Evolutionary conservation across 371 early-diverging fungal genomes (phyloP).

Genomic region (Mycotypha africana): DNA sequence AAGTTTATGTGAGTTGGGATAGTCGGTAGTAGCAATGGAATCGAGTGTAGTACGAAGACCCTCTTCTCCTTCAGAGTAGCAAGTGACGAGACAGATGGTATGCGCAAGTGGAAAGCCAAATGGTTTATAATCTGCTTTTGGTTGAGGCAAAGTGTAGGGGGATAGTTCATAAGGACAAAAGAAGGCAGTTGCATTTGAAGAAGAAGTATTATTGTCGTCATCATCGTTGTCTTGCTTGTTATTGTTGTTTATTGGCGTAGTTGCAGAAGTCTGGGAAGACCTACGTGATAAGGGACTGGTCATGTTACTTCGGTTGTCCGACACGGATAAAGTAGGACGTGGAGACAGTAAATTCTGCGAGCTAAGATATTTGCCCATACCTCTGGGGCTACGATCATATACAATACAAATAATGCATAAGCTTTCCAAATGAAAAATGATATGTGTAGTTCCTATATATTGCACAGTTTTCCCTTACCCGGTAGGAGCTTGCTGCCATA

Average conservation of each 20-base stretch:
- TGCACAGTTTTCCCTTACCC: no score
- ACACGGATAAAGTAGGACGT: no score
- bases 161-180: conserved; percentile 21
- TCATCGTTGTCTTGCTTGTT: no score
- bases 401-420: no score
- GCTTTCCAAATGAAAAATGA: no score
- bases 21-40: conserved; percentile 88
- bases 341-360: no score
- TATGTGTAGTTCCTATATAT: no score
- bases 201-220: no score
- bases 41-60: conserved; percentile 94
- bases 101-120: conserved; percentile 66
- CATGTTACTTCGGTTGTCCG: conserved; percentile 9
- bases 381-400: no score
- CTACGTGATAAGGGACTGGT: conserved; percentile 12
- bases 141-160: conserved; percentile 32
- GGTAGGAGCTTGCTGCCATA: conserved; percentile 20
- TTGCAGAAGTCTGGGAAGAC: conserved; percentile 10
- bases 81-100: conserved; percentile 77
- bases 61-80: conserved; percentile 90
- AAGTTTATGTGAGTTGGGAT: conserved; percentile 88
- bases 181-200: no score
- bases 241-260: conserved; percentile 3
- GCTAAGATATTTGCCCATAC: no score
- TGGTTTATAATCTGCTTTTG: conserved; percentile 49